Conservation (phyloP, 2,329 filamentous ascomycete genomes). For the Verticillium albo-atrum region DNA sequence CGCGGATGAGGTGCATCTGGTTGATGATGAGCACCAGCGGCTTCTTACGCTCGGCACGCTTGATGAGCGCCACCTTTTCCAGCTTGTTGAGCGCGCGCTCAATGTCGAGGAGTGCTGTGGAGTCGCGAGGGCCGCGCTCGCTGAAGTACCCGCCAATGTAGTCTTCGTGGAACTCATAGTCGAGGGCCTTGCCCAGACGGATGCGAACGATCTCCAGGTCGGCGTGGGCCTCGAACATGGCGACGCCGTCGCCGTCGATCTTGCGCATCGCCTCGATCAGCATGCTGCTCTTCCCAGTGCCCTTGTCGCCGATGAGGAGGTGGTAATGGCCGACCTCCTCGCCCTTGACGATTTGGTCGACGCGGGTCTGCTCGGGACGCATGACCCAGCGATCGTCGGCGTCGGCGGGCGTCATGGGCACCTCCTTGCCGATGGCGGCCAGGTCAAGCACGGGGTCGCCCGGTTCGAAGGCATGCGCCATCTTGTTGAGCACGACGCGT, state of each 20-base stretch:
- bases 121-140: conserved; percentile 87
- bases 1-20: conserved; percentile 83
- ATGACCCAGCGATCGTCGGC: conserved; percentile 70
- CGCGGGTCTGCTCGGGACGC: conserved; percentile 73
- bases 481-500: conserved; percentile 83
- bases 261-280: conserved; percentile 91
- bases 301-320: conserved; percentile 90
- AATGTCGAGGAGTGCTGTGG: conserved; percentile 88
- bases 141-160: conserved; percentile 96
- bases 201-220: conserved; percentile 95
- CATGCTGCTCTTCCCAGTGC: conserved; percentile 96
- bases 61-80: conserved; percentile 83
- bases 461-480: conserved; percentile 84
- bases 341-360: conserved; percentile 81
- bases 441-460: conserved; percentile 87
- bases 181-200: conserved; percentile 84
- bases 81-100: conserved; percentile 96
- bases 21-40: conserved; percentile 94
- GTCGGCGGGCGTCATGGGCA: conserved; percentile 36
- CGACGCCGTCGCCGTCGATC: conserved; percentile 79
- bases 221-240: conserved; percentile 95
- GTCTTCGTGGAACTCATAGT: conserved; percentile 97
- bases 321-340: conserved; percentile 77
- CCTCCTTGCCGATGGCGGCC: conserved; percentile 60
- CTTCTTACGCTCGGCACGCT: conserved; percentile 54